Percentiles rank a stretch among this genome's conserved stretches.
Evolutionary conservation across 352 stramenopile genomes (phyloP).

Genomic region (Globisporangium perplexum): DNA sequence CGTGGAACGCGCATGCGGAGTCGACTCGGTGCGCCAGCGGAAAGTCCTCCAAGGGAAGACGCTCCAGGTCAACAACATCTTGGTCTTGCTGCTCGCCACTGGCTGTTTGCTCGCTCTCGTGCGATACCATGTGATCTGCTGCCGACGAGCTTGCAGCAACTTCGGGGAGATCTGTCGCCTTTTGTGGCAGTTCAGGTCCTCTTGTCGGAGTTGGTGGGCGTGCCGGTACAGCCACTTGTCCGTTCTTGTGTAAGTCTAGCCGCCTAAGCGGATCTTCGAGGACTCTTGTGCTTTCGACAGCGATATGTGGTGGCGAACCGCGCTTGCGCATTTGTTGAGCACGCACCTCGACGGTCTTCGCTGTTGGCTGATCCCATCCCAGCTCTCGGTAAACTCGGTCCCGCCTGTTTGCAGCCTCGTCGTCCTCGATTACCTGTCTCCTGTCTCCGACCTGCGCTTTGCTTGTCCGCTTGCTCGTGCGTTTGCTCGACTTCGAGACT

Average conservation of each 20-base stretch:
- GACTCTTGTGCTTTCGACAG: not conserved
- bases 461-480: not conserved
- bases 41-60: not conserved
- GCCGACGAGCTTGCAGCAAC: no score
- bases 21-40: not conserved
- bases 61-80: not conserved
- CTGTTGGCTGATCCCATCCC: conserved; percentile 1
- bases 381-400: conserved; percentile 11
- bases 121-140: not conserved
- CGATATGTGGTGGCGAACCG: not conserved
- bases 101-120: not conserved
- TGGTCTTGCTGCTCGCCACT: not conserved
- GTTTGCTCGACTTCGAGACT: not conserved
- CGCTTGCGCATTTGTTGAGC: not conserved
- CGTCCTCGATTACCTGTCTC: not conserved
- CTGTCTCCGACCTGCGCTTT: not conserved
- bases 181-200: not conserved
- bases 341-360: no score
- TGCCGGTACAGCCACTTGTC: not conserved
- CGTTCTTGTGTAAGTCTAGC: not conserved
- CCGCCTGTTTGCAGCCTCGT: conserved; percentile 1
- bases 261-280: not conserved
- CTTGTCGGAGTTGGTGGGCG: not conserved
- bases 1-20: not conserved
- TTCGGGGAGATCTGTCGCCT: not conserved